These are phyloP conservation scores for Taiozyma sp. DNA, from an alignment of 1,139 yeast species.

Conservation along the genomic window DNA sequence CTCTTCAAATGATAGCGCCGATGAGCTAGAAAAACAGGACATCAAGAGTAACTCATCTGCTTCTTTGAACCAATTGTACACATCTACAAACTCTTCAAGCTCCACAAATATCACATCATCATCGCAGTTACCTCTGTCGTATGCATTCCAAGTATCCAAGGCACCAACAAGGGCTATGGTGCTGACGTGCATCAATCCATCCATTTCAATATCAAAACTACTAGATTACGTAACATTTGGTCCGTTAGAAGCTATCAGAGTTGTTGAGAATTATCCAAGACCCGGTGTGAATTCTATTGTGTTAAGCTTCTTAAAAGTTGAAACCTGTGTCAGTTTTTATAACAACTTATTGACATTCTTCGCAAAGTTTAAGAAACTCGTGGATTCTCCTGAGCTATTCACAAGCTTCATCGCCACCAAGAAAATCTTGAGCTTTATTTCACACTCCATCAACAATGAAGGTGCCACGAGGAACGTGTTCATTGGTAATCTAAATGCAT, in stretches of 20 bases:
- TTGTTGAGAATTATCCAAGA: conserved; percentile 22
- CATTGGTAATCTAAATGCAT: conserved; percentile 53
- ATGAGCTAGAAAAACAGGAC: neutral
- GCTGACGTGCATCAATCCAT: conserved; percentile 22
- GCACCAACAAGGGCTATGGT: conserved; percentile 20
- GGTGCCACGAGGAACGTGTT: conserved; percentile 82
- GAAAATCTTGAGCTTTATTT: conserved; percentile 55
- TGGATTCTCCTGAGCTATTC: conserved; percentile 38
- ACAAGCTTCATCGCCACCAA: conserved; percentile 69
- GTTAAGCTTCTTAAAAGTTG: conserved; percentile 38
- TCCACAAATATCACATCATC: conserved; percentile 1
- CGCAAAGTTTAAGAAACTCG: conserved; percentile 38
- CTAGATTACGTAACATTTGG: conserved; percentile 31
- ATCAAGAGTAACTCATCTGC: neutral
- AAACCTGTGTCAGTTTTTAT: conserved; percentile 43
- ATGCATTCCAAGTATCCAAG: conserved; percentile 22
- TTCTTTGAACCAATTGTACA: neutral
- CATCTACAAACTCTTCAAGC: conserved; percentile 5
- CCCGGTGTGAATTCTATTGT: conserved; percentile 23
- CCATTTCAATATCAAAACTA: conserved; percentile 13
- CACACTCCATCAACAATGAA: conserved; percentile 66
- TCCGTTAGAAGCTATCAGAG: conserved; percentile 37
- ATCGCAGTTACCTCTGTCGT: neutral
- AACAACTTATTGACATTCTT: conserved; percentile 36
- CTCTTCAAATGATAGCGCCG: neutral